A percentile compares a stretch with the other conserved stretches of the same genome.
Conservation (phyloP, 345 rosid species). For the Punica granatum region DNA sequence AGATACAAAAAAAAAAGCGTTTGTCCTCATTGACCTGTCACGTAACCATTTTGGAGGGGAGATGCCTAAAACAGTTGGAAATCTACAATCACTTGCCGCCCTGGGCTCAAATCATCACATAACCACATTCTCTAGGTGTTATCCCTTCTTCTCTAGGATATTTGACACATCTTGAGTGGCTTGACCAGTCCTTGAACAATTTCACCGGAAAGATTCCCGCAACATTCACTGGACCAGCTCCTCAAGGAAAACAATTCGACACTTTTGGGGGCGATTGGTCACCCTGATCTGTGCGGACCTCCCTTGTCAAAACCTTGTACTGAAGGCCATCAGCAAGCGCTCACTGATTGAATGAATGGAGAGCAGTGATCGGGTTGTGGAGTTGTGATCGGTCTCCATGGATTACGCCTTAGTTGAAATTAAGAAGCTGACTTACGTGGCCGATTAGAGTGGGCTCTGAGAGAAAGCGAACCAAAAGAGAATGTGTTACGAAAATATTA, state of each 20-base stretch:
- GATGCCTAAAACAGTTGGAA: conserved; percentile 4
- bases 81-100: neutral
- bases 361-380: too few relatives aligned
- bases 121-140: neutral
- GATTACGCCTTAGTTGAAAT: too few relatives aligned
- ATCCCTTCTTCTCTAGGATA: neutral
- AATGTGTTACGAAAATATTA: too few relatives aligned
- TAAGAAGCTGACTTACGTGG: too few relatives aligned
- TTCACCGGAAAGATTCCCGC: conserved; percentile 7
- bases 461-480: too few relatives aligned
- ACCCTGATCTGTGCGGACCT: too few relatives aligned
- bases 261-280: neutral
- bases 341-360: too few relatives aligned
- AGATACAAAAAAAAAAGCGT: too few relatives aligned
- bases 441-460: too few relatives aligned
- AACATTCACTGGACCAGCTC: neutral
- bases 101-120: conserved; percentile 3
- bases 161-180: conserved; percentile 13
- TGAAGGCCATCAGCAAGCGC: too few relatives aligned
- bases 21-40: conserved; percentile 9
- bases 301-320: too few relatives aligned
- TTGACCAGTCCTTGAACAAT: conserved; percentile 11
- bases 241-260: neutral
- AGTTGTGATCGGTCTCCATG: too few relatives aligned
- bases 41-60: conserved; percentile 6